phyloP scores from a whole-genome alignment of 176 grass and related monocot genomes.

The Cenchrus americanus region DNA sequence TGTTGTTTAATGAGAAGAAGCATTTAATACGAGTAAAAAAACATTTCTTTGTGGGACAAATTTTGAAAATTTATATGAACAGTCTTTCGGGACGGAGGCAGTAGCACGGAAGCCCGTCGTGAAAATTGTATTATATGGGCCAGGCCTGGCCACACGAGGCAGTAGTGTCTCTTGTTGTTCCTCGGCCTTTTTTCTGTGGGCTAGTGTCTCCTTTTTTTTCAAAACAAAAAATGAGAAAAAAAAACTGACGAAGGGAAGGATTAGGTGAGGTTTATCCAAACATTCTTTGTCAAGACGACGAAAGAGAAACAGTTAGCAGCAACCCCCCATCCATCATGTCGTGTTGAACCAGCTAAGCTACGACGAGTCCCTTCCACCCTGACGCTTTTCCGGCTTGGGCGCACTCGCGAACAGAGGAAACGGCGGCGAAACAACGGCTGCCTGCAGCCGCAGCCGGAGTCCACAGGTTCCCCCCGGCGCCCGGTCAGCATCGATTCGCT shows the following conservation, averaged over 20 bases:
- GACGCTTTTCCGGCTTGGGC: background rate
- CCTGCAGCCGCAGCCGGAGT: background rate
- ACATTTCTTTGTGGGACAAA: too few relatives aligned
- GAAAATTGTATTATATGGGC: too few relatives aligned
- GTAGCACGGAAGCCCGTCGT: too few relatives aligned
- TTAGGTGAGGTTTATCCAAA: background rate
- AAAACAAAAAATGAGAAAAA: too few relatives aligned
- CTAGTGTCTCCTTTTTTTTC: too few relatives aligned
- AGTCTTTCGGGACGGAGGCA: too few relatives aligned
- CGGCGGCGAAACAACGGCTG: conserved; percentile 39
- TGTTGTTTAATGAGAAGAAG: too few relatives aligned
- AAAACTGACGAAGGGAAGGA: background rate
- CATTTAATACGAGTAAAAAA: too few relatives aligned
- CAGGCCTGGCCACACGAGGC: too few relatives aligned
- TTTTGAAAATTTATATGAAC: too few relatives aligned
- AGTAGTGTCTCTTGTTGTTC: too few relatives aligned
- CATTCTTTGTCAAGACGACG: background rate
- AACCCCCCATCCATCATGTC: background rate
- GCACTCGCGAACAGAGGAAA: background rate
- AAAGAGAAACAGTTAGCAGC: background rate
- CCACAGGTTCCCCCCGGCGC: background rate
- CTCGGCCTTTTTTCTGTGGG: too few relatives aligned
- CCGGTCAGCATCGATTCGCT: conserved; percentile 11
- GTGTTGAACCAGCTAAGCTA: background rate
- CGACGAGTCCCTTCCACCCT: background rate